phyloP scores from a whole-genome alignment of 2,329 filamentous ascomycete genomes.

The Penicillium crustosum region DNA sequence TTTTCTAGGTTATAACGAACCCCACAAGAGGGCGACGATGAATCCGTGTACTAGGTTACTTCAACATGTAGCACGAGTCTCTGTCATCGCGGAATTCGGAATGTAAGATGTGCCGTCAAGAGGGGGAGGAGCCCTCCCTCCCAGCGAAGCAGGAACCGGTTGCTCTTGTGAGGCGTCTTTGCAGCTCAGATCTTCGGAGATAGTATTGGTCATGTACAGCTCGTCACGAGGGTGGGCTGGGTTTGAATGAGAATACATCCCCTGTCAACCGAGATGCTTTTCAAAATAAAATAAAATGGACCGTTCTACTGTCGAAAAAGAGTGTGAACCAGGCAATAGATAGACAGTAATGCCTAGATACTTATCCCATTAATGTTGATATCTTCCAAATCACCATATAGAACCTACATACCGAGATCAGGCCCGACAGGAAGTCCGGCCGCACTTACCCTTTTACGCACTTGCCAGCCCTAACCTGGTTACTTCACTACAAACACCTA shows the following conservation, averaged over 20 bases:
- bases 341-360: not conserved
- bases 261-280: too few relatives aligned
- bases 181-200: not conserved
- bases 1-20: too few relatives aligned
- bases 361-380: not conserved
- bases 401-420: not conserved
- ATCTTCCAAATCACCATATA: not conserved
- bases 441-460: not conserved
- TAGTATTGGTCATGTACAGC: slow-evolving; percentile 1
- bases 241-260: not conserved
- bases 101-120: not conserved
- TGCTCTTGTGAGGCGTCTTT: not conserved
- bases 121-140: not conserved
- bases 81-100: not conserved
- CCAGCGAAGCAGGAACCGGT: not conserved
- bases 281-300: not conserved
- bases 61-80: too few relatives aligned
- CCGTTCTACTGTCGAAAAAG: not conserved
- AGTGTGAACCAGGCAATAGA: not conserved
- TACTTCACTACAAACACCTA: not conserved
- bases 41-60: too few relatives aligned
- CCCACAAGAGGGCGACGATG: too few relatives aligned
- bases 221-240: not conserved
- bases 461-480: not conserved
- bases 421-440: not conserved